Base-by-base conservation (phyloP, 192 early-diverging fungal species). In the Backusella westeae region DNA sequence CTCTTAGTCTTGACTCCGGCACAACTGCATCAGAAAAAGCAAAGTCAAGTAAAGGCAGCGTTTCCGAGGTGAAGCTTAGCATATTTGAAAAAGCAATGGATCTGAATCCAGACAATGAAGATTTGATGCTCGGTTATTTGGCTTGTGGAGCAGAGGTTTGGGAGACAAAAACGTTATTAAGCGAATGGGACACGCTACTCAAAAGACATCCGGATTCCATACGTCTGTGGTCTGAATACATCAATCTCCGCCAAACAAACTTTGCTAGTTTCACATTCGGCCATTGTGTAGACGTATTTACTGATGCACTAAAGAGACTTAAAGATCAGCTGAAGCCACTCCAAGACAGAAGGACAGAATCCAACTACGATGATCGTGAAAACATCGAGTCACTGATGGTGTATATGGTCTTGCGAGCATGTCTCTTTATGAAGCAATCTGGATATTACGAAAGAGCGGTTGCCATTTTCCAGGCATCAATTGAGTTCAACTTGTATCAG, bases 61-160 rank as follows among this genome's bases (percentile, higher is more conserved):
- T 88, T n/a, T 71, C 73, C 19, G 89, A 87, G 53, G 78, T 90
- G 46, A 88, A 86, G 46, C 36, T 88, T 0, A 88, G 89, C 32
- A 87, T 88, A 39, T 87, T 83, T 75, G 89, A 90, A 74, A 85
- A 85, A 29, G 87, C 89, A 6, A 32, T 88, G 14, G 75, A 83
- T 10, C 69, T 77, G n/a, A 90, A 90, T 63, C 87, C 89, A 0
- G 79, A 78, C 4, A 71, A 81, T 69, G 80, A 87, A 32, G 68
- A 75, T 1, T 59, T 90, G 0, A 65, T 86, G 32, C 49, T 86
- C 10, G 79, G 74, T 15, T 90, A 88, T 77, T 75, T 90, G 53
- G 75, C 80, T 19, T 87, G 84, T 35, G 85, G 85, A 53, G 81
- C 77, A 46, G 79, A 83, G 32, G 75, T 75, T 21, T 88, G 83